Conservation (phyloP, 2,329 filamentous ascomycete genomes). For the Xylaria sp. region DNA sequence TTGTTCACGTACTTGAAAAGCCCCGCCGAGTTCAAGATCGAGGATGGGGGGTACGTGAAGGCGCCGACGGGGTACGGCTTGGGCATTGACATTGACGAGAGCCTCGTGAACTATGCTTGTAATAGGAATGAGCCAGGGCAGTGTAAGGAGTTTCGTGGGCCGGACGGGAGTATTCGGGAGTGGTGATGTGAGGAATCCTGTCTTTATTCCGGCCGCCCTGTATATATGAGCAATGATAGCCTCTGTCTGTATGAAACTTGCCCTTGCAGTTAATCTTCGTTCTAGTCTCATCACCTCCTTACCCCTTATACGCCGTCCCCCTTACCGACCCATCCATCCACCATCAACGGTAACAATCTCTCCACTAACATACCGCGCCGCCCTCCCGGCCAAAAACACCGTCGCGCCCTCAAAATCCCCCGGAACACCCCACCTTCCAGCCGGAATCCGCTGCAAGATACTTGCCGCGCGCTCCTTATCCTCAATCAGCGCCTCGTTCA, state of each 20-base stretch:
- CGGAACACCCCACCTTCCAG: slow-evolving; percentile 72
- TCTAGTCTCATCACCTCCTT: neutral
- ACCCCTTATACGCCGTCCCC: neutral
- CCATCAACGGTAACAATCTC: slow-evolving; percentile 80
- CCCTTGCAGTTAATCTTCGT: neutral
- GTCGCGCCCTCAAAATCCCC: slow-evolving; percentile 82
- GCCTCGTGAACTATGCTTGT: slow-evolving; percentile 55
- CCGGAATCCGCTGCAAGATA: slow-evolving; percentile 76
- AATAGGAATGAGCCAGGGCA: slow-evolving; percentile 59
- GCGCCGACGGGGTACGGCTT: slow-evolving; percentile 56
- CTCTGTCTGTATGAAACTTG: neutral
- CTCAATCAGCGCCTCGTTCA: slow-evolving; percentile 77
- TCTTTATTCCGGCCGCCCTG: too few species aligned
- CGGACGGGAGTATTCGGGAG: slow-evolving; percentile 21
- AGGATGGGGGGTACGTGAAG: slow-evolving; percentile 57
- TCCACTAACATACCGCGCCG: slow-evolving; percentile 73
- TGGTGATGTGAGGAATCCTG: slow-evolving; percentile 10
- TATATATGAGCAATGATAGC: neutral
- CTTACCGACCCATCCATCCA: slow-evolving; percentile 82
- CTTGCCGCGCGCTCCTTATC: slow-evolving; percentile 63
- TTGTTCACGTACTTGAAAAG: slow-evolving; percentile 62
- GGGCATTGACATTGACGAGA: slow-evolving; percentile 68
- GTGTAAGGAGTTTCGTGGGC: slow-evolving; percentile 59
- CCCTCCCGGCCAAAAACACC: slow-evolving; percentile 69
- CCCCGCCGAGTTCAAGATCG: slow-evolving; percentile 57